Percentiles rank a stretch among this genome's conserved stretches.
Conservation (phyloP, 129 eudicot species). For the Smallanthus sonchifolius region DNA sequence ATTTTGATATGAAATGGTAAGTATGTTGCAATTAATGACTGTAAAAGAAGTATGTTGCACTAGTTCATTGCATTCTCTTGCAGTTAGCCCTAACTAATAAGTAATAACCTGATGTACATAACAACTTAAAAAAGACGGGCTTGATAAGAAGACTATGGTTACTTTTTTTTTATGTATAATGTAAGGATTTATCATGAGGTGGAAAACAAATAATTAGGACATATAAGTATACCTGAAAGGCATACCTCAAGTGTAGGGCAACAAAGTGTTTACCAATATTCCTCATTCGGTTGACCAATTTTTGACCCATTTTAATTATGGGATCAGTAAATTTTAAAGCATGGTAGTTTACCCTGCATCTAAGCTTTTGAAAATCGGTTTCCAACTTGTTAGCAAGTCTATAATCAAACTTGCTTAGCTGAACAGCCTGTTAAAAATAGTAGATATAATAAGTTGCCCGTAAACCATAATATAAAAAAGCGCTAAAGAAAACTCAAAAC, state of each 20-base stretch:
- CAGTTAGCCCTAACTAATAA: background rate
- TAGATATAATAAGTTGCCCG: background rate
- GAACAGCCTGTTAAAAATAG: slow-evolving; percentile 61
- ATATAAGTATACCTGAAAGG: background rate
- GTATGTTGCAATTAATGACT: background rate
- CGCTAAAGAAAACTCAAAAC: slow-evolving; percentile 1
- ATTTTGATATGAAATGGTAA: background rate
- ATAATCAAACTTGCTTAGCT: slow-evolving; percentile 77
- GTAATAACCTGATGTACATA: background rate
- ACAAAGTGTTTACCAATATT: slow-evolving; percentile 56
- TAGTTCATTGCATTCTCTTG: background rate
- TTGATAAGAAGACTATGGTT: background rate
- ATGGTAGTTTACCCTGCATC: slow-evolving; percentile 86
- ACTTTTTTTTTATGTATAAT: background rate
- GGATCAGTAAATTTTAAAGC: slow-evolving; percentile 73
- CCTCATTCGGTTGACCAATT: slow-evolving; percentile 70
- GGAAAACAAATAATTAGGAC: background rate
- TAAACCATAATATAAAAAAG: background rate
- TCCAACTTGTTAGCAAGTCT: slow-evolving; percentile 72
- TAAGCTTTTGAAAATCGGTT: slow-evolving; percentile 68
- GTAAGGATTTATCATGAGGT: background rate
- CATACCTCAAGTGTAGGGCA: slow-evolving; percentile 76
- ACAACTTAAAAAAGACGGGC: background rate
- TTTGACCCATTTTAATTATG: slow-evolving; percentile 68
- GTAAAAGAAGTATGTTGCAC: background rate